These are phyloP conservation scores for Plasmopara viticola DNA, from an alignment of 352 stramenopile species.

Conservation along the genomic window DNA sequence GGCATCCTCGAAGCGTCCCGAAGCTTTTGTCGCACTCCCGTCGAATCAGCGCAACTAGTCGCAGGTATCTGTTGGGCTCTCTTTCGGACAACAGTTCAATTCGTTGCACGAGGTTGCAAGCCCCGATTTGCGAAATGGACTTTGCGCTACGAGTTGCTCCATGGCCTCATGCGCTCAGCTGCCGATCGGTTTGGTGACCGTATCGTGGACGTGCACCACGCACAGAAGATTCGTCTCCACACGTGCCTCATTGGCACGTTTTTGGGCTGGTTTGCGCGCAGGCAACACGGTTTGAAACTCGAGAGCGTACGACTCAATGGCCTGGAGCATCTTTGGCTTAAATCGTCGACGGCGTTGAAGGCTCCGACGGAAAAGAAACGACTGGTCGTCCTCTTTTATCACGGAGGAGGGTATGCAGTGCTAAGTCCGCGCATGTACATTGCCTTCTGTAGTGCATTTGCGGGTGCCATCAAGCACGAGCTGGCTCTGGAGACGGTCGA, in stretches of 20 bases:
- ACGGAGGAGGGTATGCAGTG: conserved; percentile 45
- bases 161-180: conserved; percentile 19
- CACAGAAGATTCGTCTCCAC: conserved; percentile 20
- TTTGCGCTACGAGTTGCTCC: conserved; percentile 34
- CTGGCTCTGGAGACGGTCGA: conserved; percentile 5
- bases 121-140: conserved; percentile 42
- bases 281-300: conserved; percentile 18
- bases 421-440: conserved; percentile 38
- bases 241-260: conserved; percentile 21
- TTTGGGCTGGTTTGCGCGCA: conserved; percentile 19
- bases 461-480: conserved; percentile 17
- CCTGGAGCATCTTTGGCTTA: conserved; percentile 49
- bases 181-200: conserved; percentile 22
- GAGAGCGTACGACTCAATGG: conserved; percentile 27
- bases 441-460: conserved; percentile 22
- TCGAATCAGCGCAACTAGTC: conserved; percentile 18
- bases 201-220: conserved; percentile 18
- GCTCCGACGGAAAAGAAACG: conserved; percentile 6
- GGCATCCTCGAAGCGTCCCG: conserved; percentile 11
- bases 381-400: conserved; percentile 42
- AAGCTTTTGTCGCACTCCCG: conserved; percentile 24
- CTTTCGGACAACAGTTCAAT: conserved; percentile 10
- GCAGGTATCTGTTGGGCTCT: conserved; percentile 14
- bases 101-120: conserved; percentile 24
- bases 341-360: conserved; percentile 2